Evolutionary conservation across 2,329 filamentous ascomycete genomes (phyloP).

Genomic region (Neoscytalidium dimidiatum): DNA sequence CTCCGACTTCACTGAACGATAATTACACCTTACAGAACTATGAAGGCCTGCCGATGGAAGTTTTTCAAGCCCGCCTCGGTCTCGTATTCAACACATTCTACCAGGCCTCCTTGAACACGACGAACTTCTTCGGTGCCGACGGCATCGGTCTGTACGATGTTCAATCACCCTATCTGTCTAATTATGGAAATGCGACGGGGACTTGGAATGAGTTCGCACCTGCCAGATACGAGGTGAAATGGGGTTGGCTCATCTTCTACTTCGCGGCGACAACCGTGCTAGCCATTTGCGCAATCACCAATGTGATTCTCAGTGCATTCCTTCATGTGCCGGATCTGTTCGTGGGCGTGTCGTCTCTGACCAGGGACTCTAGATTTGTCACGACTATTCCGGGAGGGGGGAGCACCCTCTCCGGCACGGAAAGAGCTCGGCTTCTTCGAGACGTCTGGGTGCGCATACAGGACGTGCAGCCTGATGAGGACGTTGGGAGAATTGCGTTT

Average conservation of each 20-base stretch:
- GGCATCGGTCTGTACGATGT: neutral
- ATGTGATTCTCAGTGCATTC: constrained; percentile 9
- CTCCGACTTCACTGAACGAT: neutral
- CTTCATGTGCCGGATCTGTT: constrained; percentile 21
- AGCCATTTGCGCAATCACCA: constrained; percentile 18
- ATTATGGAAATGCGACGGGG: neutral
- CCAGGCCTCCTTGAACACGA: neutral
- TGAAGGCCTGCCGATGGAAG: neutral
- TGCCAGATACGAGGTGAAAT: neutral
- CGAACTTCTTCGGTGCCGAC: constrained; percentile 1
- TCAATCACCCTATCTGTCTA: no score
- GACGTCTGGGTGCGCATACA: constrained; percentile 24
- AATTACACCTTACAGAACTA: neutral
- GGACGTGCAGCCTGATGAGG: constrained; percentile 21
- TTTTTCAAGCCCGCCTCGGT: constrained; percentile 18
- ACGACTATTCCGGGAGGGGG: constrained; percentile 11
- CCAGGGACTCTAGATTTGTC: constrained; percentile 22
- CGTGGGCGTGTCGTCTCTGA: constrained; percentile 20
- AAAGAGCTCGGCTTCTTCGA: constrained; percentile 19
- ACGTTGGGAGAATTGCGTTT: constrained; percentile 23
- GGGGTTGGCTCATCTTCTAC: constrained; percentile 8
- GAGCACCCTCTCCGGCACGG: constrained; percentile 14
- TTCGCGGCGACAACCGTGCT: constrained; percentile 3
- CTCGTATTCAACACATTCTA: constrained; percentile 23
- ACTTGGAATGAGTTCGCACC: neutral